Base-by-base conservation (phyloP, 768 basidiomycete species). In the Leucogyrophana mollusca region DNA sequence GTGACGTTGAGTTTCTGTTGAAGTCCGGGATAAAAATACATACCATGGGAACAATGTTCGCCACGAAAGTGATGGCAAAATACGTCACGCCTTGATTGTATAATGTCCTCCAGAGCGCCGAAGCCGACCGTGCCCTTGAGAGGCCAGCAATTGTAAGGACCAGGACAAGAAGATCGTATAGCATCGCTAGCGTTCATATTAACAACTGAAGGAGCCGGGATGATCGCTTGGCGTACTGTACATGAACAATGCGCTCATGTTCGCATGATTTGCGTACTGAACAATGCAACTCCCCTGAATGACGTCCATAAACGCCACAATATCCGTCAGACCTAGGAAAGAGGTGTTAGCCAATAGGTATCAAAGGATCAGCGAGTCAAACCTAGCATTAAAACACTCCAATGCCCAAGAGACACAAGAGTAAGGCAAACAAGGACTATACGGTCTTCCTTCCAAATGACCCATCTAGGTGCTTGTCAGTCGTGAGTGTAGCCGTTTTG, bases 371-470 rank as follows among this genome's bases (percentile, higher is more conserved):
- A 16, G 25, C 34, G 2, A 3, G 14, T 13, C 25, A 2, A 45
- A 56, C 61, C 50, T 0, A 61, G 34, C 1, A 44, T 50, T 1
- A 63, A 43, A 3, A 55, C 34, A 13, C 42, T 35, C 64, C 62
- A 65, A 10, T 63, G 64, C 8, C 53, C 61, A 9, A 53, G 4
- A 9, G 50, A 18, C 14, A 53, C 11, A 0, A 49, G 1, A 25
- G 49, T 9, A 1, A 65, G 27, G 11, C 64, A 11, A 4, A 18
- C 1, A 24, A 58, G 50, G n/a, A 65, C 53, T 3, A 32, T 25
- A 32, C 34, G 43, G 3, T 54, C 49, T 8, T 37, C 43, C 30
- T 39, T 63, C 62, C 64, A 63, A 35, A 63, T 52, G 23, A 58
- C 39, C 61, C 64, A 63, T 47, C 64, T 65, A 34, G 9, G 10